Conservation (phyloP, 179 eudicot genomes). For the Carnegiea gigantea region DNA sequence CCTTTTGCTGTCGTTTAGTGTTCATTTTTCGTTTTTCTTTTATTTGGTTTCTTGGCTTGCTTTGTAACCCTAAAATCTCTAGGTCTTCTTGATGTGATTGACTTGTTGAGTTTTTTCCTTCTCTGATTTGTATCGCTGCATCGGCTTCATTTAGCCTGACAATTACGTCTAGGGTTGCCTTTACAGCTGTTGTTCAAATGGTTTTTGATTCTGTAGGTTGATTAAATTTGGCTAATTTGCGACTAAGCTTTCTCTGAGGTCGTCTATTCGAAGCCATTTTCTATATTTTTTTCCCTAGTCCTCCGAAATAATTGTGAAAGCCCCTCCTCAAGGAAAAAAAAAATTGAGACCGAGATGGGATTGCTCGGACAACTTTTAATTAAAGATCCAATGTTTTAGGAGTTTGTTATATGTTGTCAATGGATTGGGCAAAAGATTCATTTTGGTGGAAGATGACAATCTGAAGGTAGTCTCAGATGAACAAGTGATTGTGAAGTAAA, state of each 20-base stretch:
- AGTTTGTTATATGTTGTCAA: constrained; percentile 10
- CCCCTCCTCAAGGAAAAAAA: too few species aligned
- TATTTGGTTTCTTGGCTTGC: neutral
- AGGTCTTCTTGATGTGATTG: constrained; percentile 8
- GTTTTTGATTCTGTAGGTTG: constrained; percentile 18
- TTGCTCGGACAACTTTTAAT: too few species aligned
- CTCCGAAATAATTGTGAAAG: neutral
- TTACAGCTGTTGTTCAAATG: neutral
- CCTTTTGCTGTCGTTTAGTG: constrained; percentile 13
- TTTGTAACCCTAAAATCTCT: constrained; percentile 19
- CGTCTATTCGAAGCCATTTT: neutral
- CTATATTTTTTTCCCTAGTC: neutral
- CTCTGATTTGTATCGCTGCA: neutral
- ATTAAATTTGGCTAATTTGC: neutral
- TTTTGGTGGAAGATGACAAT: neutral
- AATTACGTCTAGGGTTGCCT: neutral
- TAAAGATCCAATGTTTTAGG: constrained; percentile 7
- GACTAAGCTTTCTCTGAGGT: neutral
- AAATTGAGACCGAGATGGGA: too few species aligned
- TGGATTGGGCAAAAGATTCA: neutral
- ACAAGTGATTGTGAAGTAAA: neutral
- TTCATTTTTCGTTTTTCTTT: constrained; percentile 1
- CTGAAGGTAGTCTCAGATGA: neutral
- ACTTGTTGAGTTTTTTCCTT: neutral
- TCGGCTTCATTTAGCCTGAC: neutral